Evolutionary conservation across 345 rosid genomes (phyloP), one percentile per base, ranked within the genome.

Genomic region (Tarenaya hassleriana): DNA sequence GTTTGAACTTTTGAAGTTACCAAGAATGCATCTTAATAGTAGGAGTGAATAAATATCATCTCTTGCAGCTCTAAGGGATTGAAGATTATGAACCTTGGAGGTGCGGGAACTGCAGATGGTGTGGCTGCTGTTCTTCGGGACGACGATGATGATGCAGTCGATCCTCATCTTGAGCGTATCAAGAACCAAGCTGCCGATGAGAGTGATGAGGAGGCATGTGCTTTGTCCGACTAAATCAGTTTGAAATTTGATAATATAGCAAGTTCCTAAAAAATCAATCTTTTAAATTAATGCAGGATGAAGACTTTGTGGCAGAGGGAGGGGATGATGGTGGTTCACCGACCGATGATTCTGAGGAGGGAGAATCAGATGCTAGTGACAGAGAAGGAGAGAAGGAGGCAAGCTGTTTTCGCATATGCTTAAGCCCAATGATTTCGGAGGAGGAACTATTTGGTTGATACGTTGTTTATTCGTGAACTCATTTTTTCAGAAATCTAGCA

Each of bases 31-130:
- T 58, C 3, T 40, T 12, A 40, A 49, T 20, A 50, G 35, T 38
- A 20, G 15, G 14, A 47, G 12, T 17, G 16, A 40, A 12, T 52
- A 61, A 27, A 16, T 47, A 34, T 34, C 53, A 20, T 63, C 37
- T 38, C 4, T 47, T 71, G 67, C 79, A 92, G 98, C 66, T 69
- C 67, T 0, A 92, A 92, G 73, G 94, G 94, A 42, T 63, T 92
- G 77, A 92, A 83, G 69, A 83, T 88, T 55, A 79, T 88, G 88
- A 92, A 92, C 71, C 82, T 85, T 31, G 95, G 96, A 58, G 95
- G 70, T 42, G 67, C 51, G 42, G 65, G 74, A 50, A 18, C 78
- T 0, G 1, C 83, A 39, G 80, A 81, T 14, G 94, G 85, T 15
- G 97, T 88, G 57, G 76, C 88, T 43, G 70, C 84, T 35, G 89